phyloP scores from a whole-genome alignment of 768 basidiomycete species.

The Podaxis mareebaensis region DNA sequence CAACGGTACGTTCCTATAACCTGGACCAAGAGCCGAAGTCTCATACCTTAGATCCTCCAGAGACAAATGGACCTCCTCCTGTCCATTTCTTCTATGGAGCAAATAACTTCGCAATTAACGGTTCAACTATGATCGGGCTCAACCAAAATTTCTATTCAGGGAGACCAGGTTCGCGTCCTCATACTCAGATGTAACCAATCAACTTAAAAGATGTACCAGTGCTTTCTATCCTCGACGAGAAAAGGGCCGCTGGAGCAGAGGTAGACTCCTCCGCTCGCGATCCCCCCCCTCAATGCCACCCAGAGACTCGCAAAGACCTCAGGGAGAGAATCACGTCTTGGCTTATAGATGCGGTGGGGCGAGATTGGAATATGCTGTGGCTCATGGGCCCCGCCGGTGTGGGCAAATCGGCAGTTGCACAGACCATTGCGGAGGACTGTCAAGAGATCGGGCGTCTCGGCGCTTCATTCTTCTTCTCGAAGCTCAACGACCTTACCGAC shows the following conservation, averaged over 20 bases:
- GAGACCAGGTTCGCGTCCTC: too few relatives aligned
- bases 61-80: too few relatives aligned
- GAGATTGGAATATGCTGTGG: slow-evolving; percentile 9
- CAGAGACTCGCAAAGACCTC: neutral
- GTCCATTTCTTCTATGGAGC: too few relatives aligned
- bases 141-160: too few relatives aligned
- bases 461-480: slow-evolving; percentile 14
- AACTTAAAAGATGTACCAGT: too few relatives aligned
- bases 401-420: slow-evolving; percentile 16
- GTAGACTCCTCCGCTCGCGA: neutral
- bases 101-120: too few relatives aligned
- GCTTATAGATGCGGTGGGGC: neutral
- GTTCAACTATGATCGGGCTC: too few relatives aligned
- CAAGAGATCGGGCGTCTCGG: neutral
- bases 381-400: slow-evolving; percentile 12
- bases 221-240: too few relatives aligned
- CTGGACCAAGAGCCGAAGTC: too few relatives aligned
- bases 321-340: neutral
- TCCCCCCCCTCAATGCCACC: slow-evolving; percentile 6
- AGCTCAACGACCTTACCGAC: neutral
- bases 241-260: neutral
- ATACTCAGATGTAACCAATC: too few relatives aligned
- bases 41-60: too few relatives aligned
- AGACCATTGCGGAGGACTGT: slow-evolving; percentile 12
- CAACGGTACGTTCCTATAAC: too few relatives aligned